Base-by-base conservation (phyloP, 164 flowering plant genomes). In the Magnolia kwangsiensis region DNA sequence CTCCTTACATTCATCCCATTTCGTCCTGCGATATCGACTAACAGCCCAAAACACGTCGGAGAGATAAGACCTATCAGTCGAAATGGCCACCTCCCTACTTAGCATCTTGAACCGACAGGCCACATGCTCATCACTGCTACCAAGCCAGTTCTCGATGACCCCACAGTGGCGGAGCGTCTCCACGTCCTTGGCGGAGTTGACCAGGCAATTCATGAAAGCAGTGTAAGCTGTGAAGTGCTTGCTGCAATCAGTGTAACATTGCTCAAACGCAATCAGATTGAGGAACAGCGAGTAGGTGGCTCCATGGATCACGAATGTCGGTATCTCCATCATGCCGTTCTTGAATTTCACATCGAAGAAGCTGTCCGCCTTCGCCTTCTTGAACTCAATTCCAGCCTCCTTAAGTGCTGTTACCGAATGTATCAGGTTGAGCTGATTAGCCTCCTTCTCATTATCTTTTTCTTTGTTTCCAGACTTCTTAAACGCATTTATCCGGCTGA, bases 1-100 rank as follows among this genome's bases (percentile, higher is more conserved):
- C 21, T 88, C 89, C 8, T 90, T 83, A 86, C 86, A 88, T 61
- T 69, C 77, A 27, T 85, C 79, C 78, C 85, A 81, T 18, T 20
- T 72, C 77, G 79, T 76, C 80, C 74, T 81, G 74, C 87, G 83
- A 72, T 87, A 85, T 0, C 4, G 19, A 9, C 20, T 8, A 3
- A 65, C 27, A 1, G 8, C 27, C 67, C 0, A 7, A 9, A 20
- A 20, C 27, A 65, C 23, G 18, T 8, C 27, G 13, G 27, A 18
- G 23, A 65, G 67, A 21, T 65, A 65, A 20, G 10, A 9, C 0
- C 20, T 11, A 1, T 3, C 20, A 9, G 67, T n/a, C 19, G 19
- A 8, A 65, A 70, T 13, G 5, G 29, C 27, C 8, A 70, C 18
- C 51, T 8, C 51, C 8, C 4, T 3, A 0, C 71, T 9, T 6